Evolutionary conservation across 495 filamentous ascomycete genomes (phyloP).

Genomic region (Neohortaea acidophila): DNA sequence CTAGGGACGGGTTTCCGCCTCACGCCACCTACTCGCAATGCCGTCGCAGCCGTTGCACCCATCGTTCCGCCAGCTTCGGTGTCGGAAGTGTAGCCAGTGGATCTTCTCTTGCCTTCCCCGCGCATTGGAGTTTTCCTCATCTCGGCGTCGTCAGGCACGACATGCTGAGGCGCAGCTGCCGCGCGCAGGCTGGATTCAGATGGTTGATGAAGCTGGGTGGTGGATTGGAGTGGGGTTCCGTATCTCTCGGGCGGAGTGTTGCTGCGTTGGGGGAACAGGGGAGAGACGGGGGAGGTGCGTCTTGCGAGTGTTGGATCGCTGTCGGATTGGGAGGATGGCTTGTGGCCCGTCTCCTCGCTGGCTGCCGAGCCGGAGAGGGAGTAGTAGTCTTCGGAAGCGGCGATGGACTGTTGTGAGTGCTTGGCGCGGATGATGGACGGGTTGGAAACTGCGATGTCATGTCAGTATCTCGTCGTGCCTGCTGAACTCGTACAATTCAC

Average conservation of each 20-base stretch:
- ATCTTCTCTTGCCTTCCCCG: conserved; percentile 13
- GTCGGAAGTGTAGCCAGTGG: neutral
- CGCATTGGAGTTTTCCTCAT: conserved; percentile 18
- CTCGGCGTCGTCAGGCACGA: conserved; percentile 1
- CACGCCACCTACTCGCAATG: conserved; percentile 10
- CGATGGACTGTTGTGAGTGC: conserved; percentile 43
- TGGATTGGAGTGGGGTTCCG: conserved; percentile 19
- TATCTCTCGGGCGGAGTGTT: conserved; percentile 25
- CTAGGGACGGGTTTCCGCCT: conserved; percentile 15
- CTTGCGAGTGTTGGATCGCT: conserved; percentile 2
- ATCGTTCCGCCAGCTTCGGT: neutral
- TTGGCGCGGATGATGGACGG: conserved; percentile 38
- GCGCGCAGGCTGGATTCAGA: neutral
- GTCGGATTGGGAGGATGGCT: neutral
- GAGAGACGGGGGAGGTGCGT: too few relatives aligned
- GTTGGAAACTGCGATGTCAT: conserved; percentile 21
- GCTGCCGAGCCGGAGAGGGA: conserved; percentile 39
- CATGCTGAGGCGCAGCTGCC: neutral
- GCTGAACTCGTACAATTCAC: neutral
- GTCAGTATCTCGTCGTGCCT: conserved; percentile 1
- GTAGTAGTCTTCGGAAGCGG: conserved; percentile 55
- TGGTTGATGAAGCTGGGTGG: conserved; percentile 2
- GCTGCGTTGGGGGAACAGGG: conserved; percentile 39
- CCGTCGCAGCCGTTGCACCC: neutral
- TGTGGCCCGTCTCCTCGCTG: conserved; percentile 28